Base-by-base conservation (phyloP, 164 flowering plant genomes). In the Protea cynaroides region DNA sequence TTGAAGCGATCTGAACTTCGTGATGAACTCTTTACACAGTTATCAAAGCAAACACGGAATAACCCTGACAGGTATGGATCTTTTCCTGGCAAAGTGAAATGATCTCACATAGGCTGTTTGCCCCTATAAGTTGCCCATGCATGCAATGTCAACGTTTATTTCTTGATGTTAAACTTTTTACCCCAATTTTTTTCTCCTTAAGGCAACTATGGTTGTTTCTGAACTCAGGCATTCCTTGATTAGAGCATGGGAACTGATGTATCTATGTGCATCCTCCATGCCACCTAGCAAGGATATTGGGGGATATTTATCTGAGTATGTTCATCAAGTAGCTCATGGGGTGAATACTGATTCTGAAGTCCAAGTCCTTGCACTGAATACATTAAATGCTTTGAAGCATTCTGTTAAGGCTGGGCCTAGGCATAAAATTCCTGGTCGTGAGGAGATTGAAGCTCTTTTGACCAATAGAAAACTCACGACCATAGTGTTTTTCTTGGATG, bases 221-320 rank as follows among this genome's bases (percentile, higher is more conserved):
- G 23, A 49, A 49, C 57, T 56, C 81, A 95, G 99, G 84, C 86
- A 79, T 50, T 83, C 61, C 81, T 77, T 90, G 75, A 75, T 86
- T 19, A 92, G 78, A 76, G 96, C 97, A 47, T 95, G 99, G 99
- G 97, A 95, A 72, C 75, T 95, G 0, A 90, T 95, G 97, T 86
- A 83, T 68, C 69, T 95, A 51, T 90, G 96, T 75, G 90, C 98
- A 50, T 92, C 97, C n/a, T 88, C 87, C 61, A 95, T 92, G 96
- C 97, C 99, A 71, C 99, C 99, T 66, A 86, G 91, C 86, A 95
- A 95, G 76, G 99, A 95, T 54, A 84, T 95, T 76, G 92, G 88
- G 56, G 89, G 82, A 54, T 95, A 86, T 75, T 73, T 95, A 61
- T 86, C 95, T 4, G 97, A 95, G 73, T 92, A 95, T 72, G 82